phyloP scores from a whole-genome alignment of 78 protist genomes.

The Speleostelium caveatum region DNA sequence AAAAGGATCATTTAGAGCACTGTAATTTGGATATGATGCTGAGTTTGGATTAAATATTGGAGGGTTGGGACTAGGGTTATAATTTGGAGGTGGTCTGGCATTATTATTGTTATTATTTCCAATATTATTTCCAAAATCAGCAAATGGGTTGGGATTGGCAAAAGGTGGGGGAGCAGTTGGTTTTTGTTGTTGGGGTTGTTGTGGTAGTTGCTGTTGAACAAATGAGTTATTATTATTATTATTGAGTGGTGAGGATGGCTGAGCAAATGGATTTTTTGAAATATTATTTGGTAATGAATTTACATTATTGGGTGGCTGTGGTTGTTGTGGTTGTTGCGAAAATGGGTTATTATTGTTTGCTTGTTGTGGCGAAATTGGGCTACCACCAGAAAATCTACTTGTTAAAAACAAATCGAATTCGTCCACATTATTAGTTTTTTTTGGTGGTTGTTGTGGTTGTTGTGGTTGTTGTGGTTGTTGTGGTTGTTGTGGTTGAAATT shows the following conservation, averaged over 20 bases:
- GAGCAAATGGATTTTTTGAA: not conserved
- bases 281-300: not conserved
- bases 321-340: not conserved
- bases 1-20: too few relatives aligned
- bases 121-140: too few relatives aligned
- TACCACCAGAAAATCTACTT: not conserved
- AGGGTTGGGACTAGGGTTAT: too few relatives aligned
- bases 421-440: not conserved
- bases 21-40: not conserved
- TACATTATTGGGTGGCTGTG: not conserved
- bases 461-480: slow-evolving; percentile 9
- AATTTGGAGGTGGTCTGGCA: too few relatives aligned
- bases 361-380: slow-evolving; percentile 27
- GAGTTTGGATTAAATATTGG: not conserved
- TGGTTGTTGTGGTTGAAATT: not conserved
- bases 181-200: not conserved
- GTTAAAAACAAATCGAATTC: not conserved
- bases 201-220: not conserved
- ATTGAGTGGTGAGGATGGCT: slow-evolving; percentile 2
- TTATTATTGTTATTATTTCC: too few relatives aligned
- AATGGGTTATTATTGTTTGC: not conserved
- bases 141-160: not conserved
- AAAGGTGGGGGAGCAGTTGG: not conserved
- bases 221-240: not conserved
- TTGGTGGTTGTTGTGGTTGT: slow-evolving; percentile 12